A percentile compares a stretch with the other conserved stretches of the same genome.
Conservation (phyloP, 2,329 filamentous ascomycete species). For the Sporothrix dimorphospora region DNA sequence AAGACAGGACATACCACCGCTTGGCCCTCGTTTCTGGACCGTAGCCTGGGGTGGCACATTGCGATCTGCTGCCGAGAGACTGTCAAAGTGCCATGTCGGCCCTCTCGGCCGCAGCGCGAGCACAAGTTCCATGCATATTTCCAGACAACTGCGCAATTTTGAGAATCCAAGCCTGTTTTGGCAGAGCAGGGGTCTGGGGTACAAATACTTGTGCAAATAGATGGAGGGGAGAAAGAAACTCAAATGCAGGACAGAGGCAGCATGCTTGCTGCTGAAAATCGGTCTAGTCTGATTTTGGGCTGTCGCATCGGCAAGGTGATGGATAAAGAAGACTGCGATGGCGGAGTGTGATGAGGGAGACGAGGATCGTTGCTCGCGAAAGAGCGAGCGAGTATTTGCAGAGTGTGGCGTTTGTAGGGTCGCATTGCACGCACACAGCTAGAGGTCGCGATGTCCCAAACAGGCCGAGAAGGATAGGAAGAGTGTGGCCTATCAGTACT, state of each 20-base stretch:
- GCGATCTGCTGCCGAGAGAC: neutral
- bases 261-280: conserved; percentile 10
- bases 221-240: neutral
- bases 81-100: conserved; percentile 1
- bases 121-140: conserved; percentile 27
- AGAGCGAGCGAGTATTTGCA: neutral
- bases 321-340: neutral
- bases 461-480: neutral
- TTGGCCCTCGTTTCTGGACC: neutral
- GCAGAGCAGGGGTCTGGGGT: conserved; percentile 17
- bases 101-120: conserved; percentile 15
- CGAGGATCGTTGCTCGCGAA: neutral
- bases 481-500: neutral
- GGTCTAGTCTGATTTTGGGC: conserved; percentile 6
- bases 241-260: too few species aligned
- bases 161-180: conserved; percentile 5
- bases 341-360: neutral
- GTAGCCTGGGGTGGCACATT: neutral
- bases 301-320: neutral
- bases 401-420: conserved; percentile 17
- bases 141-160: neutral
- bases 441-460: neutral
- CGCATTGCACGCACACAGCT: neutral
- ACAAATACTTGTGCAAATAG: too few species aligned
- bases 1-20: neutral